Percentiles rank a stretch among this genome's conserved stretches.
These are phyloP conservation scores for Ophiostoma perfectum DNA, from an alignment of 2,329 filamentous ascomycete species.

Conservation along the genomic window DNA sequence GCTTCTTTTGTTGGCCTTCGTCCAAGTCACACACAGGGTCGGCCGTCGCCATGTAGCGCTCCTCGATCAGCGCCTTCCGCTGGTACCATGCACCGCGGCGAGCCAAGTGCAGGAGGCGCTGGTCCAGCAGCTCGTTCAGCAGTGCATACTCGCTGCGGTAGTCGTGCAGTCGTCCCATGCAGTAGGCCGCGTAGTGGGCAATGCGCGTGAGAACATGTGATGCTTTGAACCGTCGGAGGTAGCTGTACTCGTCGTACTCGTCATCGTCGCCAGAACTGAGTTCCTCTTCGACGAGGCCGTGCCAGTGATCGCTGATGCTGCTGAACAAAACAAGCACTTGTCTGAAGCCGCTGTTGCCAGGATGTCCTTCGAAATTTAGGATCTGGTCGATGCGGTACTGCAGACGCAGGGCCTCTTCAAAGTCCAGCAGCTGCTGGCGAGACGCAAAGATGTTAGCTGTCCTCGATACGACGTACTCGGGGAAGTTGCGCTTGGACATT, in stretches of 20 bases:
- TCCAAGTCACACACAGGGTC: slow-evolving; percentile 36
- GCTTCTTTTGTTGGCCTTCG: slow-evolving; percentile 60
- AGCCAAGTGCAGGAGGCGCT: slow-evolving; percentile 78
- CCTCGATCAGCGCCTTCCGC: slow-evolving; percentile 86
- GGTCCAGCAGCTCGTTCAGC: slow-evolving; percentile 67
- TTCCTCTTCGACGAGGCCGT: slow-evolving; percentile 64
- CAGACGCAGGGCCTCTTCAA: slow-evolving; percentile 76
- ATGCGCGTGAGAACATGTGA: slow-evolving; percentile 92
- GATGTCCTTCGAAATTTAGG: slow-evolving; percentile 70
- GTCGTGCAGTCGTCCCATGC: slow-evolving; percentile 76
- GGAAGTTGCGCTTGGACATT: slow-evolving; percentile 81
- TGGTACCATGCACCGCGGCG: slow-evolving; percentile 92
- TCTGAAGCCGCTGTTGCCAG: slow-evolving; percentile 59
- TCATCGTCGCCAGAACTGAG: slow-evolving; percentile 63
- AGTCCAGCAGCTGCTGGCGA: slow-evolving; percentile 71
- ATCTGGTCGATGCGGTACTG: slow-evolving; percentile 78
- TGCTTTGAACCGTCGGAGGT: slow-evolving; percentile 82
- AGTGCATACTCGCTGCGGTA: slow-evolving; percentile 71
- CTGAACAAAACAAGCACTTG: slow-evolving; percentile 68
- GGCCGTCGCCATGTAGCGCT: slow-evolving; percentile 80
- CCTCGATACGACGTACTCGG: slow-evolving; percentile 81
- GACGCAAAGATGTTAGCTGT: slow-evolving; percentile 84
- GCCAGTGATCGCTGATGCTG: slow-evolving; percentile 76
- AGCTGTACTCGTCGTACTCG: slow-evolving; percentile 77
- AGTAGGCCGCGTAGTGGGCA: slow-evolving; percentile 76